Percentiles rank a stretch among this genome's conserved stretches.
Evolutionary conservation across 495 filamentous ascomycete genomes (phyloP).

Genomic region (Tuber aestivum): DNA sequence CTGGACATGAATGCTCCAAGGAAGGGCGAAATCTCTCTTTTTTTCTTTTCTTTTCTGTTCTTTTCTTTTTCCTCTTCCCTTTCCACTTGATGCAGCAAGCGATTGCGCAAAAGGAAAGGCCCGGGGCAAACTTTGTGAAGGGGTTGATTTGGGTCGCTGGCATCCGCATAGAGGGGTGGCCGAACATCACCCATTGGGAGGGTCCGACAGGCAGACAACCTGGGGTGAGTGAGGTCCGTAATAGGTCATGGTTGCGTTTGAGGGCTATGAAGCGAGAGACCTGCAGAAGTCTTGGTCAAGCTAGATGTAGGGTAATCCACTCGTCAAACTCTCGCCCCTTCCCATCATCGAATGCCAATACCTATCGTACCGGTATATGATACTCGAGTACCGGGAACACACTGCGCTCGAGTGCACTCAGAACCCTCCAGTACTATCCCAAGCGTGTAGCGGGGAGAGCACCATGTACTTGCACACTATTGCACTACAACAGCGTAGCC

Average conservation of each 20-base stretch:
- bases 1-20: constrained; percentile 27
- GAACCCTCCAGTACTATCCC: background rate
- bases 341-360: background rate
- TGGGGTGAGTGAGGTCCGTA: background rate
- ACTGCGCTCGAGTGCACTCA: background rate
- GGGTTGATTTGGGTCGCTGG: constrained; percentile 38
- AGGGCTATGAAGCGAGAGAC: constrained; percentile 39
- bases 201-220: background rate
- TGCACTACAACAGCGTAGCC: background rate
- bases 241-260: constrained; percentile 21
- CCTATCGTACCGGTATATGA: background rate
- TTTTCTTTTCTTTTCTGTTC: background rate
- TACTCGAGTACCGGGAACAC: background rate
- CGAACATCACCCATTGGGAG: constrained; percentile 11
- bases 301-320: constrained; percentile 29
- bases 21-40: constrained; percentile 8
- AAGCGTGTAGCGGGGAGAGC: background rate
- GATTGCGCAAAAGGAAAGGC: constrained; percentile 40
- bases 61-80: background rate
- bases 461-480: background rate
- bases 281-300: constrained; percentile 36
- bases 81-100: constrained; percentile 20
- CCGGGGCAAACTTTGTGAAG: constrained; percentile 28
- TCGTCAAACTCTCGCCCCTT: background rate
- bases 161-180: constrained; percentile 27